Evolutionary conservation across 768 basidiomycete genomes (phyloP), one percentile per base, ranked within the genome.

Genomic region (Collybiopsis confluens): DNA sequence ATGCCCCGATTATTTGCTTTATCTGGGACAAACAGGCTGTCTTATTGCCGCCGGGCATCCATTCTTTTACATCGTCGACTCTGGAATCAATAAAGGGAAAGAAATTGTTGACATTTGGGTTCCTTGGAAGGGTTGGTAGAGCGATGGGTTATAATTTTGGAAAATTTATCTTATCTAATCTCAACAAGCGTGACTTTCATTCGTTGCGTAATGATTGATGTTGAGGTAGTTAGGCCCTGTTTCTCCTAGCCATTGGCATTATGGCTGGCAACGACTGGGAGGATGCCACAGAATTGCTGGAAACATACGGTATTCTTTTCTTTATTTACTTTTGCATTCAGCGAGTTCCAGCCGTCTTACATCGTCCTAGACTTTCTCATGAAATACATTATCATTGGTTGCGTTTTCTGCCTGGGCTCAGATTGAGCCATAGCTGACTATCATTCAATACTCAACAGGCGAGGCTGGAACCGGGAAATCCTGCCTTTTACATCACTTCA

Each of bases 401-500:
- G 55, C n/a, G 76, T 21, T 47, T 45, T 43, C 43, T 45, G 18
- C 45, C 54, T 33, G 54, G 59, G 44, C 35, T 28, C 41, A 45
- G 23, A 28, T 47, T 28, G 53, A 55, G 43, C 52, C 46, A 51
- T 52, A 54, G 28, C 33, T 48, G 50, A 52, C 26, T 15, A 21
- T 27, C 15, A n/a, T 28, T 41, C 56, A 37, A 51, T 43, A 28
- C 36, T n/a, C n/a, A 33, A 33, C 58, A 98, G 95, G 95, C 58
- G 95, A 98, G 74, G 90, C 96, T 20, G 96, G 94, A 58, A 90
- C 93, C 3, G 97, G 97, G 36, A 99, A 99, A 79, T 95, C 94
- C 20, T 98, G 97, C 69, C 75, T 98, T 51, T 75, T 99, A 47
- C 92, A 98, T 69, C 93, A 97, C 59, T 98, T 98, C 69, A 92